Evolutionary conservation across 805 yeast species (phyloP).

Genomic region (Starmerella bacillaris): DNA sequence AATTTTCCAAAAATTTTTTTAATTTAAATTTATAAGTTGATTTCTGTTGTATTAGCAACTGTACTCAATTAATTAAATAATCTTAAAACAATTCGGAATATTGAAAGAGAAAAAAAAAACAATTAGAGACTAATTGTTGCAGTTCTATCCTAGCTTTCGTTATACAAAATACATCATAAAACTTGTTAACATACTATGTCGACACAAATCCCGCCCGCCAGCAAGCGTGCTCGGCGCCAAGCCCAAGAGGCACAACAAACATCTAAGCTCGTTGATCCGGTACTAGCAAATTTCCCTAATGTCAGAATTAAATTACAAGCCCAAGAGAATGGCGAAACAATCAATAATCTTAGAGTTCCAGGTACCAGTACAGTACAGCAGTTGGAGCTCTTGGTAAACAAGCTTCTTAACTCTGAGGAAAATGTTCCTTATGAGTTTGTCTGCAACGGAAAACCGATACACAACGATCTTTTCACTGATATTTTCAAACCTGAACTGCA

Average conservation of each 20-base stretch:
- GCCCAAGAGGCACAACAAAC: constrained; percentile 11
- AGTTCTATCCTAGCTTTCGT: no score
- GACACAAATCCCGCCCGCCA: constrained; percentile 81
- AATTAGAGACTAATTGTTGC: no score
- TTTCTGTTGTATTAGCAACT: no score
- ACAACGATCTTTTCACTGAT: constrained; percentile 58
- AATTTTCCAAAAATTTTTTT: no score
- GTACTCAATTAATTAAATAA: no score
- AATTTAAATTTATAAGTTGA: no score
- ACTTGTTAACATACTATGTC: no score
- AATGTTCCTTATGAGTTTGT: constrained; percentile 84
- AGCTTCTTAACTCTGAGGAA: constrained; percentile 47
- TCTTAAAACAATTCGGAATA: no score
- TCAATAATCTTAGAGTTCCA: constrained; percentile 75
- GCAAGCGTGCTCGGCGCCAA: constrained; percentile 68
- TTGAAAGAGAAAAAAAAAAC: no score
- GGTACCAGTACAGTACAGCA: constrained; percentile 73
- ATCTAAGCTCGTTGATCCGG: constrained; percentile 41
- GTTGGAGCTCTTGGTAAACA: constrained; percentile 72
- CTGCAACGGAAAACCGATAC: constrained; percentile 32
- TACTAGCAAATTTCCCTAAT: constrained; percentile 62
- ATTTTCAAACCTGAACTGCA: constrained; percentile 71
- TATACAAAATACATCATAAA: no score
- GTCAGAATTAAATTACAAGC: constrained; percentile 82
- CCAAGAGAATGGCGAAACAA: constrained; percentile 71